Evolutionary conservation across 768 basidiomycete species (phyloP).

Genomic region (Hygrocybe coccinea): DNA sequence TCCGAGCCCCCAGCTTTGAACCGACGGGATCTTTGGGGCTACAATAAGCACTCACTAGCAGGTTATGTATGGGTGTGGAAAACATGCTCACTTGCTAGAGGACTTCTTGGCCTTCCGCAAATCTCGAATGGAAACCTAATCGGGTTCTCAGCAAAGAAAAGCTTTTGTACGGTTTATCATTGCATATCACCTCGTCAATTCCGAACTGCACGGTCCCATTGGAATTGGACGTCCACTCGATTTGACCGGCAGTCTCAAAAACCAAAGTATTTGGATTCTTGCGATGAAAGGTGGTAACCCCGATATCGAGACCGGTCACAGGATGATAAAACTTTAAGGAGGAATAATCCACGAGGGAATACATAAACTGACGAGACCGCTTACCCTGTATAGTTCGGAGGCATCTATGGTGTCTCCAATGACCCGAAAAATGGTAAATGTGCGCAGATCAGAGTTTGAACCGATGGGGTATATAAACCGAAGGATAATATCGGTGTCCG

Average conservation of each 20-base stretch:
- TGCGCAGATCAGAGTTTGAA: conserved; percentile 36
- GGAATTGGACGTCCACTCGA: conserved; percentile 46
- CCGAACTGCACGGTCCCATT: conserved; percentile 48
- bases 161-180: not conserved
- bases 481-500: conserved; percentile 35
- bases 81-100: conserved; percentile 43
- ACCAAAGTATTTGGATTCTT: conserved; percentile 39
- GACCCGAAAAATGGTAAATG: conserved; percentile 38
- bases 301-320: conserved; percentile 36
- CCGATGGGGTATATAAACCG: conserved; percentile 33
- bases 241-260: conserved; percentile 51
- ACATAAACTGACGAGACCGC: conserved; percentile 4
- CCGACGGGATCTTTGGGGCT: conserved; percentile 42
- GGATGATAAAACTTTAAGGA: conserved; percentile 41
- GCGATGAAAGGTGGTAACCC: conserved; percentile 46
- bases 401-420: conserved; percentile 20
- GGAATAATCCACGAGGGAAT: not conserved
- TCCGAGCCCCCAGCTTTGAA: conserved; percentile 46
- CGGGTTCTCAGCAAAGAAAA: no score
- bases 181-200: conserved; percentile 36
- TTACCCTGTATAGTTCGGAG: conserved; percentile 42
- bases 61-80: not conserved
- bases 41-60: not conserved
- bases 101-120: conserved; percentile 46
- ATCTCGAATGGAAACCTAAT: conserved; percentile 39